Base-by-base conservation (phyloP, 352 stramenopile genomes). In the Globisporangium barbulae region DNA sequence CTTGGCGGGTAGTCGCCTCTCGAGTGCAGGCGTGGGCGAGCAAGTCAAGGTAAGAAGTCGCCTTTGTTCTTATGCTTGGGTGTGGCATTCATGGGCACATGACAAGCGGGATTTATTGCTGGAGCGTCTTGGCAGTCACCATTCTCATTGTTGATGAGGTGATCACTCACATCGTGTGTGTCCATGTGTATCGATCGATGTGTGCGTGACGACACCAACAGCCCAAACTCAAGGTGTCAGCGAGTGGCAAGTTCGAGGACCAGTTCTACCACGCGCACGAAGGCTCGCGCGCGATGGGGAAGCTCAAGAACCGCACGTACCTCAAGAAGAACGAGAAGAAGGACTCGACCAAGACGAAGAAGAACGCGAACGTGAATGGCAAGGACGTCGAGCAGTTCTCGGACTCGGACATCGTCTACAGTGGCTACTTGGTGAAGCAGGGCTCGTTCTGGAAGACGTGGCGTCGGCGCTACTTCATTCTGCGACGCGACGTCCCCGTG, bases 381-480 rank as follows among this genome's bases (percentile, higher is more conserved):
- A 86, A 86, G 28, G 83, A 92, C 49, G 81, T 90, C 30, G 87
- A 96, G 59, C 84, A 93, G 70, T 96, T 96, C 64, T 93, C 83
- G 12, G 83, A 93, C 58, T 77, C 87, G 9, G 85, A 96, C 53
- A 94, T 96, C 49, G 74, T 93, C 44, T 89, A 78, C 25, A 78
- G 74, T 21, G 87, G 87, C 6, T 93, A 92, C 59, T 67, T 96
- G 37, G 74, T 92, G 50, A 96, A 96, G 63, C 83, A 91, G 41
- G 87, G 87, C 19, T 96, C 87, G 33, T 96, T 94, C 74, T 96
- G 87, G 87, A 92, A 93, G 66, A 91, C 81, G 6, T 96, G 87
- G 87, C 73, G 80, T 48, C 79, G 80, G 1, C 75, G 87, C 21
- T 96, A 91, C 61, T 96, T 96, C 53, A 91, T 96, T 57, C 53